Percentiles rank a stretch among this genome's conserved stretches.
Evolutionary conservation across 768 basidiomycete genomes (phyloP).

Genomic region (Zangia roseola): DNA sequence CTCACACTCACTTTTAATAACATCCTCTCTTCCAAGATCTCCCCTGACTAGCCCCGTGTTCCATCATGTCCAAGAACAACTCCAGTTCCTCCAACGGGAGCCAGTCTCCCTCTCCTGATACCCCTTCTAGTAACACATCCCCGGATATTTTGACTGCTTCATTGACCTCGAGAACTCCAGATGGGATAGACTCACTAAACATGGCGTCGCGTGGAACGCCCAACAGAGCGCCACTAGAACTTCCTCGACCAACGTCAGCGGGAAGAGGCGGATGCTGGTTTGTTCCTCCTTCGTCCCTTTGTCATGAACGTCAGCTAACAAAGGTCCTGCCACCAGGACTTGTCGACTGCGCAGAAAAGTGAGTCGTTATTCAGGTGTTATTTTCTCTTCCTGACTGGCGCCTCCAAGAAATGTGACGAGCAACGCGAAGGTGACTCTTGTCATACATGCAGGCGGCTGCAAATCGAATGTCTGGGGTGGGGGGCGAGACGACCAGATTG

Average conservation of each 20-base stretch:
- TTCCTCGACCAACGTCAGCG: constrained; percentile 51
- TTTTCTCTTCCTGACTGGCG: constrained; percentile 3
- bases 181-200: constrained; percentile 30
- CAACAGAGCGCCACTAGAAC: constrained; percentile 45
- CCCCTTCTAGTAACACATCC: constrained; percentile 43
- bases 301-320: constrained; percentile 6
- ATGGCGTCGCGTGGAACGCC: constrained; percentile 40
- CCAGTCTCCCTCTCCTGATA: constrained; percentile 47
- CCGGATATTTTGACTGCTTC: constrained; percentile 40
- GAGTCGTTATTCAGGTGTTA: not conserved
- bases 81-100: constrained; percentile 50
- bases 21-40: constrained; percentile 21
- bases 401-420: constrained; percentile 81
- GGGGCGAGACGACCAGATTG: constrained; percentile 83
- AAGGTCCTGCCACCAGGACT: constrained; percentile 50
- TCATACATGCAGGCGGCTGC: constrained; percentile 75
- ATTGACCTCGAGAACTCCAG: constrained; percentile 36
- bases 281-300: constrained; percentile 29
- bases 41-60: constrained; percentile 20
- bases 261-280: constrained; percentile 82
- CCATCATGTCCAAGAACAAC: constrained; percentile 49
- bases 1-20: constrained; percentile 23
- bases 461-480: constrained; percentile 84
- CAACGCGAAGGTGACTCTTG: constrained; percentile 79
- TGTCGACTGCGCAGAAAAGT: constrained; percentile 84